Evolutionary conservation across 352 stramenopile genomes (phyloP).

Genomic region (Phytophthora sp.): DNA sequence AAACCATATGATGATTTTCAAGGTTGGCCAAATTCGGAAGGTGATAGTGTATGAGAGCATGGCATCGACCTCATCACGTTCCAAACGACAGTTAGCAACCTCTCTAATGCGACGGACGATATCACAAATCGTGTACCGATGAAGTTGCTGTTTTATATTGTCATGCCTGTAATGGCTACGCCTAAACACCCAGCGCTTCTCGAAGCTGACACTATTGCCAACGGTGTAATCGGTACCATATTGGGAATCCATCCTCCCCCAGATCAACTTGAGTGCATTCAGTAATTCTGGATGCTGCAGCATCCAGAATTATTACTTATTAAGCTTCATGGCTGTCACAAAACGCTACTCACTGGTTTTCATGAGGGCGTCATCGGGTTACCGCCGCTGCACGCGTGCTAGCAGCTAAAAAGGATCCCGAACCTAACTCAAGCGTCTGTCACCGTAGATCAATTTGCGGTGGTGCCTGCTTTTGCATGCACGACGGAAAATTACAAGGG

Average conservation of each 20-base stretch:
- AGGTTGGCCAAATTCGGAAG: not conserved
- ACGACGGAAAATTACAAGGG: constrained; percentile 39
- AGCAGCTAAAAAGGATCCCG: not conserved
- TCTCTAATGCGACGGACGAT: constrained; percentile 20
- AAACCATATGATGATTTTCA: constrained; percentile 18
- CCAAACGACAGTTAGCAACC: not conserved
- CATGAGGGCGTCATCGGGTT: constrained; percentile 14
- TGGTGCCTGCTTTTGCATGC: constrained; percentile 30
- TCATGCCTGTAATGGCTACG: constrained; percentile 19
- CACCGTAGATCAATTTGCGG: constrained; percentile 29
- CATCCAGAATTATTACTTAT: constrained; percentile 14
- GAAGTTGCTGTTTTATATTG: constrained; percentile 22
- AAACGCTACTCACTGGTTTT: constrained; percentile 5
- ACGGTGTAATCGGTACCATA: constrained; percentile 20
- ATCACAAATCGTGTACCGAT: constrained; percentile 15
- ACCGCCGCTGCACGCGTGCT: not conserved
- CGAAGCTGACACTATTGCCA: constrained; percentile 9
- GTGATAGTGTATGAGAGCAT: constrained; percentile 8
- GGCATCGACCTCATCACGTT: not conserved
- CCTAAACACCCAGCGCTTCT: constrained; percentile 15
- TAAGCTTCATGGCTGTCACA: constrained; percentile 4
- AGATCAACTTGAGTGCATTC: not conserved
- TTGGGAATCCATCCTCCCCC: constrained; percentile 8
- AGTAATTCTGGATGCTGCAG: too few relatives aligned
- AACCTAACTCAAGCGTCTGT: constrained; percentile 16